Evolutionary conservation across 2,329 filamentous ascomycete genomes (phyloP), one percentile per base, ranked within the genome.

Genomic region (Rhexocercosporidium sp.): DNA sequence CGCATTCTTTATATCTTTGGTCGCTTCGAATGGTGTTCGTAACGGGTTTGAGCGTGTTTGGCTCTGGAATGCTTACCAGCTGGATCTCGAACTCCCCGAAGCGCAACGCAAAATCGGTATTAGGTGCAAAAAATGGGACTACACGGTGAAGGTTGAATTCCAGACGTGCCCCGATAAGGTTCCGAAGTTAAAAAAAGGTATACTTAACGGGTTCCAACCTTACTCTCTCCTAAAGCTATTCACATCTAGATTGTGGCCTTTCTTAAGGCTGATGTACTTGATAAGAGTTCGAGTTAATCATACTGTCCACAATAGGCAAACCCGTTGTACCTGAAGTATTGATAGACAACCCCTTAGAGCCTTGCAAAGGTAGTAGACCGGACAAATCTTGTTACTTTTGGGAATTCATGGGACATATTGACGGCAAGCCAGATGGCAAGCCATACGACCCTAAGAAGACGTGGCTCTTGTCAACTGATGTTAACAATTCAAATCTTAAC

Each of bases 21-120:
- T 53, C 5, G 27, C 49, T 31, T 27, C 49, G 27, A 27, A 53
- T 3, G 49, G 49, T 18, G 25, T 53, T 31, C 49, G 49, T 18
- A 53, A 53, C n/a, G 49, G 49, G 6, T 53, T 31, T 53, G 49
- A 53, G 49, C 49, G 49, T 53, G 49, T 53, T 53, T 53, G 49
- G 49, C 49, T 53, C 25, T 53, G 49, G 49, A 31, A 53, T 53
- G 49, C 49, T 22, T 53, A 53, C 49, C 49, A 53, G 27, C 27
- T 53, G 18, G 49, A 53, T 53, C 49, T 53, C 2, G 27, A 27
- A 27, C 49, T 53, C 27, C 49, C 49, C 16, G 49, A 53, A n/a
- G 25, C 49, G 27, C 25, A 53, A 18, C 49, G 27, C 11, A 18
- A 53, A 31, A 53, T 53, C 27, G 49, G 49, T 27, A 31, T n/a